Conservation (phyloP, 352 stramenopile genomes). For the Phytophthora capsici region DNA sequence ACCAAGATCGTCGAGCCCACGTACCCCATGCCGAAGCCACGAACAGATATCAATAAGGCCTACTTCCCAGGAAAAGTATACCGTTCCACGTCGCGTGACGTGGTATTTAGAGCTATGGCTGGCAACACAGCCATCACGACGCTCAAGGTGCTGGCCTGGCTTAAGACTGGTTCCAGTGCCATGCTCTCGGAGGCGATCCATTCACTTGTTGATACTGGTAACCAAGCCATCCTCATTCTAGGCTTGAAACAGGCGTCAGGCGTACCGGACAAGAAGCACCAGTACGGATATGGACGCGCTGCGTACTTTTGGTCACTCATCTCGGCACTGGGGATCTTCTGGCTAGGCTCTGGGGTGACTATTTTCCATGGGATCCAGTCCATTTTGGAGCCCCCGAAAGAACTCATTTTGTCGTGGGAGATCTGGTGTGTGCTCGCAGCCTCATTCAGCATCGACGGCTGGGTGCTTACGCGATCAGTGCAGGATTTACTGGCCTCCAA, state of each 20-base stretch:
- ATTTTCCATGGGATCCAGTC: conserved; percentile 93
- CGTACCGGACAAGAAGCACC: conserved; percentile 94
- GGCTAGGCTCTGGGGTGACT: conserved; percentile 95
- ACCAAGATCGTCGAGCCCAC: conserved; percentile 50
- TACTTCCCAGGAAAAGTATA: conserved; percentile 88
- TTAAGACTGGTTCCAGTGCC: conserved; percentile 93
- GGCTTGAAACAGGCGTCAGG: conserved; percentile 84
- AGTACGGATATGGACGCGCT: conserved; percentile 97
- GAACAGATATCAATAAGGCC: conserved; percentile 85
- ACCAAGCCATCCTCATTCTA: conserved; percentile 94
- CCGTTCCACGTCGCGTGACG: conserved; percentile 75
- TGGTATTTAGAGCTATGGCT: conserved; percentile 89
- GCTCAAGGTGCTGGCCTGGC: conserved; percentile 72
- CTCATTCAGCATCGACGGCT: conserved; percentile 96
- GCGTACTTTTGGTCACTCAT: conserved; percentile 99
- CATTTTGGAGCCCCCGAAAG: conserved; percentile 69
- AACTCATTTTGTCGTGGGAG: conserved; percentile 85
- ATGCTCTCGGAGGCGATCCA: conserved; percentile 99
- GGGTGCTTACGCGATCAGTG: conserved; percentile 94
- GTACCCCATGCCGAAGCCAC: conserved; percentile 56
- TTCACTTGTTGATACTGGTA: conserved; percentile 96
- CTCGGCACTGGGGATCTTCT: conserved; percentile 98
- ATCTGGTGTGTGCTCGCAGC: conserved; percentile 96
- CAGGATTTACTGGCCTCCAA: conserved; percentile 84
- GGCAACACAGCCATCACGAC: conserved; percentile 96